Conservation (phyloP, 345 rosid genomes). For the Euphorbia tirucalli region DNA sequence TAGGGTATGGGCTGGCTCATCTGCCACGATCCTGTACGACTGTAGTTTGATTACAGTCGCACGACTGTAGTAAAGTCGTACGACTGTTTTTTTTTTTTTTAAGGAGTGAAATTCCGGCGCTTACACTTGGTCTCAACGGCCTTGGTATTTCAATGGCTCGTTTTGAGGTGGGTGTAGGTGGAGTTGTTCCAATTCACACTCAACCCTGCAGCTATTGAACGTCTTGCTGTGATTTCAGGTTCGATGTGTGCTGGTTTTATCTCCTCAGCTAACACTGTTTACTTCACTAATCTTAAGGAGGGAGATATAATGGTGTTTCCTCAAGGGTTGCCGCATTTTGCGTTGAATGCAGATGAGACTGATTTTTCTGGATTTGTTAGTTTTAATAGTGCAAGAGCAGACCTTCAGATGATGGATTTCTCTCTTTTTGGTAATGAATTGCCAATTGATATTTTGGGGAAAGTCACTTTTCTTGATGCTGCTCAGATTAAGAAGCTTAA, state of each 20-base stretch:
- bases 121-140: slow-evolving; percentile 62
- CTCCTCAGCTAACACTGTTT: slow-evolving; percentile 60
- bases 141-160: slow-evolving; percentile 78
- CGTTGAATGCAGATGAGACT: slow-evolving; percentile 47
- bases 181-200: slow-evolving; percentile 79
- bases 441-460: slow-evolving; percentile 54
- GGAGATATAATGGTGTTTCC: slow-evolving; percentile 84
- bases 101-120: too few species aligned
- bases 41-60: too few species aligned
- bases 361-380: slow-evolving; percentile 57
- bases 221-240: slow-evolving; percentile 52
- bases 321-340: slow-evolving; percentile 72
- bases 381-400: slow-evolving; percentile 70
- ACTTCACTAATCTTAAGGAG: slow-evolving; percentile 42
- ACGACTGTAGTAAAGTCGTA: too few species aligned
- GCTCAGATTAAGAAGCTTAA: slow-evolving; percentile 80
- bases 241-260: slow-evolving; percentile 74
- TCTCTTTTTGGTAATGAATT: slow-evolving; percentile 65
- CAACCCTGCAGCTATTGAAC: slow-evolving; percentile 75
- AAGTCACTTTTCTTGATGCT: slow-evolving; percentile 59
- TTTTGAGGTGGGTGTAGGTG: slow-evolving; percentile 62
- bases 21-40: too few species aligned
- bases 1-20: too few species aligned
- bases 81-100: too few species aligned
- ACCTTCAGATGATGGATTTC: slow-evolving; percentile 63